Evolutionary conservation across 345 rosid species (phyloP).

Genomic region (Lenwebbia sp.): DNA sequence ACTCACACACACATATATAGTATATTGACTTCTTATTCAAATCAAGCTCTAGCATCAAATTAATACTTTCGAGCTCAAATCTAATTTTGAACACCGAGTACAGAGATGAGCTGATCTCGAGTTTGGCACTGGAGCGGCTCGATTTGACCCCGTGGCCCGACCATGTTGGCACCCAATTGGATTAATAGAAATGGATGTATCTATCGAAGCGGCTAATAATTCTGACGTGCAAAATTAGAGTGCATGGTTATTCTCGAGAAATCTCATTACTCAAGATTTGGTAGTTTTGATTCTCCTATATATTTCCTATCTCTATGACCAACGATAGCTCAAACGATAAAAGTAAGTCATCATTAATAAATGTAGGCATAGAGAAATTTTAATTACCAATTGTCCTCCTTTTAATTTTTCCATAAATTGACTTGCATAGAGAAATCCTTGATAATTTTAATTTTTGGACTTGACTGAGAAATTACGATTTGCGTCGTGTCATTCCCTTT

Average conservation of each 20-base stretch:
- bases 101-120: accelerated
- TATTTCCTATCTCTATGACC: background rate
- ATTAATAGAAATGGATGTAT: background rate
- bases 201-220: background rate
- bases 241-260: background rate
- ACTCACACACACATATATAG: no score
- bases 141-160: background rate
- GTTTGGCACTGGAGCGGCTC: accelerated
- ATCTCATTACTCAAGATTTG: background rate
- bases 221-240: background rate
- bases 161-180: background rate
- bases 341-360: background rate
- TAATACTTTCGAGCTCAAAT: background rate
- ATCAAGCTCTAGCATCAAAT: no score
- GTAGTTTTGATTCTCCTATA: background rate
- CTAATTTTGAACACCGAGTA: background rate
- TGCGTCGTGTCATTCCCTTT: no score
- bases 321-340: background rate
- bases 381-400: no score
- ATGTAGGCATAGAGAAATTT: background rate
- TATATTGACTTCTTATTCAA: no score
- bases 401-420: no score
- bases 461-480: no score
- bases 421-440: no score
- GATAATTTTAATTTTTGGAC: no score